Conservation (phyloP, 371 early-diverging fungal genomes). For the Syncephalastrum sp. region DNA sequence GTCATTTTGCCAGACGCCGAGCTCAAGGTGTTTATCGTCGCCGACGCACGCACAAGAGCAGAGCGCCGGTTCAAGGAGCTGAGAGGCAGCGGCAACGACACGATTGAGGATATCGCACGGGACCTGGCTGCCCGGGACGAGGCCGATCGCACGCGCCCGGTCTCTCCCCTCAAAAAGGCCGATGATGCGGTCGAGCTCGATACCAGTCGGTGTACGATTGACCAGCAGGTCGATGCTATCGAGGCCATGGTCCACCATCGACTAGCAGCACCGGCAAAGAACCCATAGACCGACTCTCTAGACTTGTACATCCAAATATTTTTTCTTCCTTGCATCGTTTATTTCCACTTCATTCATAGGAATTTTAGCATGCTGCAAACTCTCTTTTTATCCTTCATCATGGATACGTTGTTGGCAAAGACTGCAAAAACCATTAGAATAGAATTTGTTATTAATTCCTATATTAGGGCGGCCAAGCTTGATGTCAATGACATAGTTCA, state of each 20-base stretch:
- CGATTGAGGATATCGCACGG: slow-evolving; percentile 47
- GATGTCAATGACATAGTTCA: no score
- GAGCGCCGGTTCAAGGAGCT: slow-evolving; percentile 73
- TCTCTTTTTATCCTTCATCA: no score
- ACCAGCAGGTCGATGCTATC: slow-evolving; percentile 75
- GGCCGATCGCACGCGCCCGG: slow-evolving; percentile 70
- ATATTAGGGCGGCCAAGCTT: no score
- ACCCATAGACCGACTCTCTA: no score
- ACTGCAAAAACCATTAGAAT: no score
- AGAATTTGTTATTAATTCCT: no score
- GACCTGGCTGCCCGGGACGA: slow-evolving; percentile 76
- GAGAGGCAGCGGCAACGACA: slow-evolving; percentile 33
- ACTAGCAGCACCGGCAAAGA: slow-evolving; percentile 1
- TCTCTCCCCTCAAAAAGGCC: slow-evolving; percentile 81
- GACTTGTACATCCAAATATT: no score
- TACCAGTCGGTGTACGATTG: slow-evolving; percentile 73
- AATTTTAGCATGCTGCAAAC: no score
- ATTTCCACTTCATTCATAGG: no score
- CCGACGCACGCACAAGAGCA: slow-evolving; percentile 75
- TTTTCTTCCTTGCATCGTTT: no score
- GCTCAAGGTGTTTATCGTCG: slow-evolving; percentile 86
- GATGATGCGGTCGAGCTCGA: slow-evolving; percentile 83
- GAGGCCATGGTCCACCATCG: slow-evolving; percentile 44
- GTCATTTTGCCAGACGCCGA: slow-evolving; percentile 88
- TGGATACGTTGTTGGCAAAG: no score